A percentile compares a stretch with the other conserved stretches of the same genome.
phyloP scores from a whole-genome alignment of 805 yeast genomes.

The Candida manassasensis region DNA sequence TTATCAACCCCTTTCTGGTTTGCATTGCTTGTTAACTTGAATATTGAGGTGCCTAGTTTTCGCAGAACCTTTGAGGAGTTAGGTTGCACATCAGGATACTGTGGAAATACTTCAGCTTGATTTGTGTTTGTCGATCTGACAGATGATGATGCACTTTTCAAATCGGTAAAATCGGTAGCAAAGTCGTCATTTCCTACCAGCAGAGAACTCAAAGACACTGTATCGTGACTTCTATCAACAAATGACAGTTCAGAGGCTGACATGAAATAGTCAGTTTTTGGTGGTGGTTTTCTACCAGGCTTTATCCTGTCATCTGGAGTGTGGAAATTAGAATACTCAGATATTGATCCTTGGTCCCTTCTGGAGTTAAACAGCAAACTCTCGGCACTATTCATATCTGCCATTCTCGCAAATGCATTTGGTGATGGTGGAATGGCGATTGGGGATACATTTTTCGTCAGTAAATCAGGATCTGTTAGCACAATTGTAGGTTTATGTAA shows the following conservation, averaged over 20 bases:
- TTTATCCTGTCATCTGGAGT: slow-evolving; percentile 3
- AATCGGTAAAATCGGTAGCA: slow-evolving; percentile 6
- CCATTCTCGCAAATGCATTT: slow-evolving; percentile 23
- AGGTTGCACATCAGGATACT: slow-evolving; percentile 25
- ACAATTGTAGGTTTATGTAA: slow-evolving; percentile 1
- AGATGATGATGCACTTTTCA: slow-evolving; percentile 8
- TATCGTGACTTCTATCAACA: not conserved
- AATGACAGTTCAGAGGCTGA: not conserved
- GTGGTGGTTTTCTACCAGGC: slow-evolving; percentile 28
- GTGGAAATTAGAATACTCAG: slow-evolving; percentile 2
- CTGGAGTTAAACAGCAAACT: slow-evolving; percentile 8
- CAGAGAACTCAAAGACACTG: not conserved
- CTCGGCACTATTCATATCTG: slow-evolving; percentile 19
- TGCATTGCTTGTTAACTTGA: slow-evolving; percentile 13
- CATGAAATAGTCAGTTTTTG: slow-evolving; percentile 7
- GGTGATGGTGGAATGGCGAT: slow-evolving; percentile 26
- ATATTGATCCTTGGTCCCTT: not conserved
- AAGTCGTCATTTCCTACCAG: slow-evolving; percentile 6
- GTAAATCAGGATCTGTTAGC: not conserved
- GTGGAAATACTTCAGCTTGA: slow-evolving; percentile 21
- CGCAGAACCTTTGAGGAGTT: not conserved
- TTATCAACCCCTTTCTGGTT: slow-evolving; percentile 13
- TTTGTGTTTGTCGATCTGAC: slow-evolving; percentile 1
- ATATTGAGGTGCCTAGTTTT: slow-evolving; percentile 7
- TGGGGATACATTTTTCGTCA: slow-evolving; percentile 15